Evolutionary conservation across 495 filamentous ascomycete genomes (phyloP).

Genomic region (Hypoxylon perforatum): DNA sequence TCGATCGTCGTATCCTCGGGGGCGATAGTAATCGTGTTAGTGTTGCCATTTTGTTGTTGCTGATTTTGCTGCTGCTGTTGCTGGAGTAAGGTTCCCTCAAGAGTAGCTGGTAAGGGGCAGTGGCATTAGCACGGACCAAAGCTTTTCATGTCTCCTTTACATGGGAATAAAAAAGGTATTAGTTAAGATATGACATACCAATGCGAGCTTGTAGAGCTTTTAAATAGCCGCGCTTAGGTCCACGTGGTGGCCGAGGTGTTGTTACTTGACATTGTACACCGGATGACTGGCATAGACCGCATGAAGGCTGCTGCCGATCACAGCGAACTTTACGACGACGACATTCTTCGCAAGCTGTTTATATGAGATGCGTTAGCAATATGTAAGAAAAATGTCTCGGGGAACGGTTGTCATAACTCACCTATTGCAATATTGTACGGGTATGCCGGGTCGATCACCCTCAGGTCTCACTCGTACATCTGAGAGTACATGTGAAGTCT

Average conservation of each 20-base stretch:
- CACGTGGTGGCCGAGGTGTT: constrained; percentile 37
- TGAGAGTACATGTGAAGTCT: constrained; percentile 7
- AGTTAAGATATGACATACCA: constrained; percentile 21
- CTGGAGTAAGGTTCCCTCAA: constrained; percentile 37
- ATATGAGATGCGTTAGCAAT: neutral
- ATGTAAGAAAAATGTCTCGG: neutral
- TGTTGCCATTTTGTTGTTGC: constrained; percentile 3
- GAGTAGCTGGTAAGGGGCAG: constrained; percentile 24
- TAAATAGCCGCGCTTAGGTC: constrained; percentile 38
- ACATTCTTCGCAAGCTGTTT: constrained; percentile 40
- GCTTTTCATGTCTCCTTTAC: neutral
- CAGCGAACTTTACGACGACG: constrained; percentile 42
- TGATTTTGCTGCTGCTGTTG: constrained; percentile 33
- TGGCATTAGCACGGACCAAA: constrained; percentile 7
- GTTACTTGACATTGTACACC: constrained; percentile 40
- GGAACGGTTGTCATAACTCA: constrained; percentile 1
- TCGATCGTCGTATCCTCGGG: constrained; percentile 29
- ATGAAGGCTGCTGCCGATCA: constrained; percentile 38
- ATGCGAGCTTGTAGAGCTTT: constrained; percentile 43
- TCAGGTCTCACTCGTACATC: constrained; percentile 23
- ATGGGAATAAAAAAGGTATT: neutral
- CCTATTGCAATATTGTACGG: constrained; percentile 20
- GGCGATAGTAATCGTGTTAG: constrained; percentile 15
- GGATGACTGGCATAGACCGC: constrained; percentile 34
- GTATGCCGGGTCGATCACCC: constrained; percentile 14